phyloP scores from a whole-genome alignment of 164 flowering plant species.

The Sedum album region DNA sequence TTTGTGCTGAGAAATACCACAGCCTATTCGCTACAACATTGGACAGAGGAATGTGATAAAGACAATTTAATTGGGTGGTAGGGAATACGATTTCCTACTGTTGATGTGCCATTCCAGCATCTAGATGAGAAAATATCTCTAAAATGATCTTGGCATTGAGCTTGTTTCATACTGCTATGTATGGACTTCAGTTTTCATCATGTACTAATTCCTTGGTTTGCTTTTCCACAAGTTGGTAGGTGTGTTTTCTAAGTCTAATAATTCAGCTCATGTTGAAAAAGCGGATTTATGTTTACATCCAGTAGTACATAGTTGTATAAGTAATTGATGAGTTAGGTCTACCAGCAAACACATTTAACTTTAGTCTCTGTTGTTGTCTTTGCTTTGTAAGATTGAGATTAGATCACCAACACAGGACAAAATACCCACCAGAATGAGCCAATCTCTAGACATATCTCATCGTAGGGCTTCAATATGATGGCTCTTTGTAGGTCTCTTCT shows the following conservation, averaged over 20 bases:
- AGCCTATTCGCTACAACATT: neutral
- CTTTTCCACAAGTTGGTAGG: neutral
- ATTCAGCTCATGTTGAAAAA: neutral
- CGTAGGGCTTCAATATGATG: neutral
- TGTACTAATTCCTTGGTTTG: neutral
- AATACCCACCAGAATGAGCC: neutral
- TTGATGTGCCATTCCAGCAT: neutral
- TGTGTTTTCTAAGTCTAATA: neutral
- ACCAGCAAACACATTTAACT: neutral
- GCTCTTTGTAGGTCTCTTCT: neutral
- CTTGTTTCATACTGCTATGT: neutral
- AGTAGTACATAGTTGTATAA: too few species aligned
- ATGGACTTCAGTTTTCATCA: neutral
- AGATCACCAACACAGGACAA: neutral
- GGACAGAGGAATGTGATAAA: neutral
- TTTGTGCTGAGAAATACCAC: neutral
- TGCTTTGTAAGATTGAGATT: neutral
- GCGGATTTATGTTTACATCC: too few species aligned
- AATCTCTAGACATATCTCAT: neutral
- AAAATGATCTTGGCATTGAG: neutral
- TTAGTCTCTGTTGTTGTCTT: neutral
- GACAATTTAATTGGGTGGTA: neutral
- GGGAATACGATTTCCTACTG: neutral
- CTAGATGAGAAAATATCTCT: neutral
- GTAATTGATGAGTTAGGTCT: neutral